Evolutionary conservation across 2,329 filamentous ascomycete genomes (phyloP).

Genomic region (Calonectria crousiana): DNA sequence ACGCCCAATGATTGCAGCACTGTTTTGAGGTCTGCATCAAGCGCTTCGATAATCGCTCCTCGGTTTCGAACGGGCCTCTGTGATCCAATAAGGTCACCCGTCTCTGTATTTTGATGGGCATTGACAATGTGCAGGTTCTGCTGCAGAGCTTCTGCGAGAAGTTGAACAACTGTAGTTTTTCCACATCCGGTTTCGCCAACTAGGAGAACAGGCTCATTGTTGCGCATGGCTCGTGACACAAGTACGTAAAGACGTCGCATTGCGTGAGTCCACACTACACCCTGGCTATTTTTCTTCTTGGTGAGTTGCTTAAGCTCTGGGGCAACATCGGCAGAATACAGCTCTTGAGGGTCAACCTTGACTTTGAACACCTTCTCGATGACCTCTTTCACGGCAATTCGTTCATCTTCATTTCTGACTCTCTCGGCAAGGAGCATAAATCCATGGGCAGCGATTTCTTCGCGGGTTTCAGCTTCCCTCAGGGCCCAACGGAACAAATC

Average conservation of each 20-base stretch:
- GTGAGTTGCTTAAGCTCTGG: slow-evolving; percentile 66
- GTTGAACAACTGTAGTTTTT: slow-evolving; percentile 96
- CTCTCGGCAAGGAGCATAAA: slow-evolving; percentile 97
- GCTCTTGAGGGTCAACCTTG: slow-evolving; percentile 76
- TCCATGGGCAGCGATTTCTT: slow-evolving; percentile 90
- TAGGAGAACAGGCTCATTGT: slow-evolving; percentile 93
- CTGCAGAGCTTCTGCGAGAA: slow-evolving; percentile 83
- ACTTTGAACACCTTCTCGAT: slow-evolving; percentile 94
- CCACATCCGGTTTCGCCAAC: slow-evolving; percentile 98
- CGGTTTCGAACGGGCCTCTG: slow-evolving; percentile 93
- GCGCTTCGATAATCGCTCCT: slow-evolving; percentile 74
- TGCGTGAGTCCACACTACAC: slow-evolving; percentile 92
- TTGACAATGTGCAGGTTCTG: slow-evolving; percentile 91
- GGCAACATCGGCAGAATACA: slow-evolving; percentile 76
- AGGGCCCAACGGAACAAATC: slow-evolving; percentile 97
- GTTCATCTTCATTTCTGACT: slow-evolving; percentile 91
- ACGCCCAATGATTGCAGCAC: slow-evolving; percentile 58
- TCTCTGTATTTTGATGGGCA: slow-evolving; percentile 98
- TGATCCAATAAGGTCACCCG: slow-evolving; percentile 95
- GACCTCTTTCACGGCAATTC: slow-evolving; percentile 83
- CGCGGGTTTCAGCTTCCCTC: slow-evolving; percentile 83
- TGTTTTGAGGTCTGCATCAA: slow-evolving; percentile 71
- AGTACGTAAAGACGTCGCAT: slow-evolving; percentile 94
- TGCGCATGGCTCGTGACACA: slow-evolving; percentile 85
- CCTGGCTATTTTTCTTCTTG: slow-evolving; percentile 64